These are phyloP conservation scores for Tuber melanosporum DNA, from an alignment of 495 filamentous ascomycete genomes.

Conservation along the genomic window DNA sequence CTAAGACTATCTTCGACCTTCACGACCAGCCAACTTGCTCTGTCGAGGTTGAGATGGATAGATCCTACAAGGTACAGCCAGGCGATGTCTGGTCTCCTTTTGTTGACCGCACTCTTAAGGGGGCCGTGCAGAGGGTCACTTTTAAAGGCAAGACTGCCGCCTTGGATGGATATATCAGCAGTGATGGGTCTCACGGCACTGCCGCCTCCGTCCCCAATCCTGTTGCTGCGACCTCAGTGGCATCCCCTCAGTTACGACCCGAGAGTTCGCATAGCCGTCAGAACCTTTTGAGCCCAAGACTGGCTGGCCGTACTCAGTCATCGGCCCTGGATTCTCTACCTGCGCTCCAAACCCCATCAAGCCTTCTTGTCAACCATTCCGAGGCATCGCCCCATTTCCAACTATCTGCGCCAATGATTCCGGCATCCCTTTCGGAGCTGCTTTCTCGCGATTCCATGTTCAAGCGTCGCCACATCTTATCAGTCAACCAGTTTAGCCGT, in stretches of 20 bases:
- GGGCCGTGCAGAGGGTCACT: slow-evolving; percentile 67
- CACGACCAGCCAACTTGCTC: slow-evolving; percentile 71
- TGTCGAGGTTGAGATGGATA: slow-evolving; percentile 66
- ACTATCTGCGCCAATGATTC: slow-evolving; percentile 44
- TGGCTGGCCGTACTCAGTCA: slow-evolving; percentile 33
- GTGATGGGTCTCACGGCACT: slow-evolving; percentile 55
- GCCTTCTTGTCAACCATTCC: slow-evolving; percentile 47
- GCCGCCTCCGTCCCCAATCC: slow-evolving; percentile 70
- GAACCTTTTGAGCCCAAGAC: slow-evolving; percentile 34
- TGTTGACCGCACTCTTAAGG: slow-evolving; percentile 62
- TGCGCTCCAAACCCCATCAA: slow-evolving; percentile 25
- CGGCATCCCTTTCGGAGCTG: slow-evolving; percentile 60
- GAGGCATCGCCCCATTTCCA: slow-evolving; percentile 27
- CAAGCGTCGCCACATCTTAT: slow-evolving; percentile 78
- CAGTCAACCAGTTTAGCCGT: slow-evolving; percentile 79
- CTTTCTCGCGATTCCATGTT: slow-evolving; percentile 70
- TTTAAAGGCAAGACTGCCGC: slow-evolving; percentile 72
- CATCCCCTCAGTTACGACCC: slow-evolving; percentile 19
- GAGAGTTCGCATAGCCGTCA: slow-evolving; percentile 23
- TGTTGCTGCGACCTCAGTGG: slow-evolving; percentile 48
- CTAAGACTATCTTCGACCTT: slow-evolving; percentile 78
- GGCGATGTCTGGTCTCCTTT: slow-evolving; percentile 66
- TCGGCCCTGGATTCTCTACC: slow-evolving; percentile 27
- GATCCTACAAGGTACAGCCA: slow-evolving; percentile 54
- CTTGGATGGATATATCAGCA: slow-evolving; percentile 61